Evolutionary conservation across 345 rosid species (phyloP), one percentile per base, ranked within the genome.

Genomic region (Firmiana major): DNA sequence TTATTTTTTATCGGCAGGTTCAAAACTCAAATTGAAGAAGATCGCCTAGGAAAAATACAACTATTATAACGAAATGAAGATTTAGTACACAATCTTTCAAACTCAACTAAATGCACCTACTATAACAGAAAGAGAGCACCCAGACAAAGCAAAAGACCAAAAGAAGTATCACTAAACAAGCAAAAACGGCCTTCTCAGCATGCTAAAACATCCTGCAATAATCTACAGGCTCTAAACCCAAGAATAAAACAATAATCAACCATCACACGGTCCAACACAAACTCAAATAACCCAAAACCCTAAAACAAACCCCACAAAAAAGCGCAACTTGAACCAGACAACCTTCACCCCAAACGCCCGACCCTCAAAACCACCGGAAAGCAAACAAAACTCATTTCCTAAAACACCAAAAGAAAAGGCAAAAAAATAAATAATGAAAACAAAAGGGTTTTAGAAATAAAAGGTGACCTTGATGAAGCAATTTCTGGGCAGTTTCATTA

Each of bases 401-500:
- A 40, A 63, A 13, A 15, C 67, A 26, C n/a, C 11, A 43, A 3
- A n/a, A 48, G 58, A 48, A 43, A 15, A 3, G 34, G 3, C 3
- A 31, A 31, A 31, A 31, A 31, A 3, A 31, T 3, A 31, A 67
- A 60, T n/a, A 51, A 51, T 51, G 55, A 43, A 17, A 13, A 43
- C 13, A 49, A 49, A 67, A 7, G 6, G 63, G 21, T 21, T 7
- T 43, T 7, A 17, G 11, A n/a, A 17, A 43, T 9, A 67, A 49
- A 16, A 17, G 65, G 38, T 6, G 71, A 94, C 98, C 98, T 92
- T 90, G 93, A 78, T 83, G 75, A 48, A 94, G 94, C 87, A 94
- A 84, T 34, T 82, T 94, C 80, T 91, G 93, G 64, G 88, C 82
- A 63, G 95, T 89, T 73, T 89, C 97, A 78, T 90, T 87, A 77